Evolutionary conservation across 352 stramenopile species (phyloP).

Genomic region (Phytophthora brassicae): DNA sequence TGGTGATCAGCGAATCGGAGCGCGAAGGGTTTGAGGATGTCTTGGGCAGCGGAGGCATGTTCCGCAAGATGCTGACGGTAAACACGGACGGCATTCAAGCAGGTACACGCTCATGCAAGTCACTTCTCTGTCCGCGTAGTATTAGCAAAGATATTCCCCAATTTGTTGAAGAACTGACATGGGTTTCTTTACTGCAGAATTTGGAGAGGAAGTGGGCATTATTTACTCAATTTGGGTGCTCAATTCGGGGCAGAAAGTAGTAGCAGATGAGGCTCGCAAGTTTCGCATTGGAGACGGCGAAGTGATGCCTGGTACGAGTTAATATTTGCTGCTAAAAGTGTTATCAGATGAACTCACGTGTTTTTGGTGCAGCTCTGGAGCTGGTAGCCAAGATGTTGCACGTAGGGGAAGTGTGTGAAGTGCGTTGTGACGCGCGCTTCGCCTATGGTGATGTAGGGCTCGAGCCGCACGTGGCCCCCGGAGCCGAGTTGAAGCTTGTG

Average conservation of each 20-base stretch:
- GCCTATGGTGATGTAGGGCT: constrained; percentile 71
- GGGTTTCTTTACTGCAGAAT: constrained; percentile 44
- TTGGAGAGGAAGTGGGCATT: constrained; percentile 79
- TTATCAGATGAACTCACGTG: not conserved
- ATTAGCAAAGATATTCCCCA: not conserved
- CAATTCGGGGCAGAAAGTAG: constrained; percentile 42
- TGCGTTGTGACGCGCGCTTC: constrained; percentile 75
- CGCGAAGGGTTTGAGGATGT: constrained; percentile 73
- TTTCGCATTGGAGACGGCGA: constrained; percentile 85
- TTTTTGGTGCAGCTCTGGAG: constrained; percentile 51
- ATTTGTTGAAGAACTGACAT: constrained; percentile 11
- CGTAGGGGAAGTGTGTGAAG: constrained; percentile 69
- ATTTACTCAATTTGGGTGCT: constrained; percentile 64
- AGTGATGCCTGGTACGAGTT: constrained; percentile 66
- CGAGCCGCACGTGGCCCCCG: constrained; percentile 47
- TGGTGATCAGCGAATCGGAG: constrained; percentile 43
- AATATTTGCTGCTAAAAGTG: no score
- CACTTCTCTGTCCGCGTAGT: constrained; percentile 1
- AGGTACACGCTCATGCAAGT: constrained; percentile 29
- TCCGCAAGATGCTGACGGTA: constrained; percentile 58
- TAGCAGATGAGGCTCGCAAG: constrained; percentile 53
- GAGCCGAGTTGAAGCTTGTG: constrained; percentile 53
- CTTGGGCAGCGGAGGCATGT: constrained; percentile 78
- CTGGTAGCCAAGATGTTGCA: constrained; percentile 79
- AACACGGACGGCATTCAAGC: constrained; percentile 65